A percentile compares a stretch with the other conserved stretches of the same genome.
Evolutionary conservation across 2,329 filamentous ascomycete genomes (phyloP).

Genomic region (Fusarium sp.): DNA sequence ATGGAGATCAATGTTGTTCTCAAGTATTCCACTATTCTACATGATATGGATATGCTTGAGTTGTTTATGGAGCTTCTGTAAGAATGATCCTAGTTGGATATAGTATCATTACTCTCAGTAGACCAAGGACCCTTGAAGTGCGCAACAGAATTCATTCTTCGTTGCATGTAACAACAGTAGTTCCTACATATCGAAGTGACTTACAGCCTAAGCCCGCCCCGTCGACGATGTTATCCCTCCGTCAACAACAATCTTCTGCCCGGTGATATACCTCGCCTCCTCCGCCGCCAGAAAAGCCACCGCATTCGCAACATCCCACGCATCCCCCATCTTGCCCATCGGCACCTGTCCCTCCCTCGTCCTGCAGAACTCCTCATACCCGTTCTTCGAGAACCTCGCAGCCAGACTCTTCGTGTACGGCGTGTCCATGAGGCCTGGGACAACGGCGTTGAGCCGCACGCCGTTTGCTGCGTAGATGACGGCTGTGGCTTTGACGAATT

Average conservation of each 20-base stretch:
- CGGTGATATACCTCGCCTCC: constrained; percentile 72
- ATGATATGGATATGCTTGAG: too few relatives aligned
- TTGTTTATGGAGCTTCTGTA: too few relatives aligned
- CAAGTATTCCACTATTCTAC: too few relatives aligned
- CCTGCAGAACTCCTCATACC: constrained; percentile 63
- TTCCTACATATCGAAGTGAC: background rate
- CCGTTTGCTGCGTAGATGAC: constrained; percentile 63
- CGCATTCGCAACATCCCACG: constrained; percentile 70
- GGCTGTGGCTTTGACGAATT: constrained; percentile 63
- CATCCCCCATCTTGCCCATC: constrained; percentile 69
- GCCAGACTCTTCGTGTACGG: constrained; percentile 62
- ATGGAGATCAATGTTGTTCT: too few relatives aligned
- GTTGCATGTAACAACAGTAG: fast-evolving
- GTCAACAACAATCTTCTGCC: constrained; percentile 65
- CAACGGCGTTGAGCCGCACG: constrained; percentile 66
- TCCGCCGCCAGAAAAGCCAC: constrained; percentile 69
- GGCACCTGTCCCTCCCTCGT: constrained; percentile 69
- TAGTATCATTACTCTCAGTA: too few relatives aligned
- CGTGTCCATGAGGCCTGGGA: constrained; percentile 69
- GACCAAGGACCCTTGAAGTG: background rate
- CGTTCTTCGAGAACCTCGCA: constrained; percentile 58
- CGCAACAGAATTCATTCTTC: background rate
- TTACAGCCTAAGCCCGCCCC: constrained; percentile 40
- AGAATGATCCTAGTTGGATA: too few relatives aligned
- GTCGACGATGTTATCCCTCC: constrained; percentile 60